Conservation (phyloP, 768 basidiomycete genomes). For the Naganishia vaughanmartiniae region DNA sequence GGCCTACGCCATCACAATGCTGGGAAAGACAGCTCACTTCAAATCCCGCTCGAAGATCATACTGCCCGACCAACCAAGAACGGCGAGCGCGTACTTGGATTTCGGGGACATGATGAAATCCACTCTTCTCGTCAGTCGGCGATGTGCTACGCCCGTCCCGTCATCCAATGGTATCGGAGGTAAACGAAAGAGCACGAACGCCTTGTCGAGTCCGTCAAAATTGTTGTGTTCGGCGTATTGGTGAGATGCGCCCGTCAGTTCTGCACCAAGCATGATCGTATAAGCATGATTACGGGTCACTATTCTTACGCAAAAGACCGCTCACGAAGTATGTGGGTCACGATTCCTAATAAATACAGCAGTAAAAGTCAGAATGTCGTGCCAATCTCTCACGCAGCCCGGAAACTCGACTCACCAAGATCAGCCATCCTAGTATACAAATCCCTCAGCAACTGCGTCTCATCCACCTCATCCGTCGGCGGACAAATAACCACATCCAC, state of each 20-base stretch:
- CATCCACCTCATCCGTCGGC: constrained; percentile 48
- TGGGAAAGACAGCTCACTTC: constrained; percentile 49
- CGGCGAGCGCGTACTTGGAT: constrained; percentile 79
- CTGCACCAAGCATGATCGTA: constrained; percentile 1
- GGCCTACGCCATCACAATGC: not conserved
- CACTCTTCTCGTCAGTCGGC: constrained; percentile 64
- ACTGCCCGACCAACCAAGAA: constrained; percentile 89
- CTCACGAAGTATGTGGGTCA: constrained; percentile 83
- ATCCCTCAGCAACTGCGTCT: constrained; percentile 60
- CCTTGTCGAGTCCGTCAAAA: constrained; percentile 80
- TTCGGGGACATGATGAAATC: constrained; percentile 79
- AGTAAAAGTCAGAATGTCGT: not conserved
- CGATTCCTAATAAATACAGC: constrained; percentile 58
- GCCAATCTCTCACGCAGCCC: no score
- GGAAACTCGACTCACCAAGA: constrained; percentile 56
- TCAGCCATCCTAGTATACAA: constrained; percentile 63
- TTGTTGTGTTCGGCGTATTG: constrained; percentile 51
- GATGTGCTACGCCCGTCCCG: constrained; percentile 32
- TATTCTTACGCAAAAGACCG: constrained; percentile 30
- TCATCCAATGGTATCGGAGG: constrained; percentile 52
- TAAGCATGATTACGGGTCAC: not conserved
- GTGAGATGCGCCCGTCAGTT: constrained; percentile 40
- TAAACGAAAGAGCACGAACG: constrained; percentile 72
- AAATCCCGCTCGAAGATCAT: constrained; percentile 87
- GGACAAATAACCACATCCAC: constrained; percentile 87